phyloP scores from a whole-genome alignment of 805 yeast genomes.

The Ogataea angusta region DNA sequence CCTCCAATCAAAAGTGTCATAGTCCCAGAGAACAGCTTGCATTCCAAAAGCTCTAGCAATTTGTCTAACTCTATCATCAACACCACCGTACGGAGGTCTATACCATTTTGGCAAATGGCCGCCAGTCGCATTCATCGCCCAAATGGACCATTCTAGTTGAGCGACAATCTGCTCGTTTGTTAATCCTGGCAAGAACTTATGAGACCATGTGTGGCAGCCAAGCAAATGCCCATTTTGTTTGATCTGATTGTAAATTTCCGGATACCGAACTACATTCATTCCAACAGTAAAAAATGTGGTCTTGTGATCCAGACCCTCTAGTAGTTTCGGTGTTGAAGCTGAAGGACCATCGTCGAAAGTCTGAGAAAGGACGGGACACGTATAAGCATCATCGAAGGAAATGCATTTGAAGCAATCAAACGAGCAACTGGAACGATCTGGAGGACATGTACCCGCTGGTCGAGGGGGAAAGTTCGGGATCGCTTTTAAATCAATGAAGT shows the following conservation, averaged over 20 bases:
- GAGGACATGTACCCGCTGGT: conserved; percentile 57
- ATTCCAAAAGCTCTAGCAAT: conserved; percentile 82
- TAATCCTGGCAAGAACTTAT: conserved; percentile 74
- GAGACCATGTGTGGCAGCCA: conserved; percentile 93
- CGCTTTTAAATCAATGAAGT: conserved; percentile 54
- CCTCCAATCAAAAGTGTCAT: conserved; percentile 90
- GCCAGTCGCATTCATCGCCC: conserved; percentile 97
- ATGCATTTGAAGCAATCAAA: conserved; percentile 85
- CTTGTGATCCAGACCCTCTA: conserved; percentile 48
- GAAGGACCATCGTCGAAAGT: conserved; percentile 97
- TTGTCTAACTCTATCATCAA: conserved; percentile 80
- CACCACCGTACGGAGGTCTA: conserved; percentile 95
- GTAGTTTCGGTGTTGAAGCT: conserved; percentile 58
- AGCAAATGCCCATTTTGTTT: conserved; percentile 67
- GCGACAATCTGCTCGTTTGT: conserved; percentile 81
- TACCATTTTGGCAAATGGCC: conserved; percentile 87
- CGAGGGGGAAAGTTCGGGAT: conserved; percentile 52
- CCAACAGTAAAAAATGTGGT: conserved; percentile 88
- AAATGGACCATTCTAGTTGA: conserved; percentile 89
- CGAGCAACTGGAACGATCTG: conserved; percentile 58
- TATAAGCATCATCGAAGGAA: conserved; percentile 67
- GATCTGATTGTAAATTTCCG: conserved; percentile 63
- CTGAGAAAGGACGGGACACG: conserved; percentile 76
- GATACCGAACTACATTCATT: conserved; percentile 69
- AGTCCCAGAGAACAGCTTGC: conserved; percentile 87